Base-by-base conservation (phyloP, 306 rosid species). In the Cucumis cinereus region DNA sequence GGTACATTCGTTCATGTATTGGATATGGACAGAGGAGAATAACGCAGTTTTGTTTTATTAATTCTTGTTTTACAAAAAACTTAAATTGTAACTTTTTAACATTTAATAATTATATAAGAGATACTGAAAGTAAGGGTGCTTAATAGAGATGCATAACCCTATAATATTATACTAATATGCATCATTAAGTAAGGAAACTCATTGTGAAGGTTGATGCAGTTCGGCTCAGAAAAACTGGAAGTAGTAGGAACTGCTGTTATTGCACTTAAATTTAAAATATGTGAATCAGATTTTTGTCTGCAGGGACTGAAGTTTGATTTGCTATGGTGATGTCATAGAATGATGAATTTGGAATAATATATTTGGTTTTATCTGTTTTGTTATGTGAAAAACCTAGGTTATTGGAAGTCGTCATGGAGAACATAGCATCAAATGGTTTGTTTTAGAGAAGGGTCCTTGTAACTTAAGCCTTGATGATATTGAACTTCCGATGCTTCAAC, bases 201-300 rank as follows among this genome's bases (percentile, higher is more conserved):
- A 57, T 70, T 43, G 60, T 78, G 36, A 13, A 23, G 61, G 38
- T 57, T 69, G 77, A 78, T 78, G 77, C 77, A 69, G 28, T 23
- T 78, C 38, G 28, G 56, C 23, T 45, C 5, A 69, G 47, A 43
- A 22, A 40, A 10, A 56, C 16, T 41, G 5, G 54, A 69, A 69
- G 75, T 40, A 19, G 55, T 9, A 63, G 10, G 16, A 23, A 6
- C 53, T 69, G 47, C 55, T 38, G 75, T 43, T 14, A 14, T 62
- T 43, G 19, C 71, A 36, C 79, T 30, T 9, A 23, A 64, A 50
- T 77, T 58, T 33, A 33, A 15, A 35, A 62, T 17, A 35, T 19
- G 70, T 33, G 17, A 9, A 62, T 3, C 0, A 14, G 2, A 7
- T 33, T 62, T 35, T 62, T 62, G 8, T 36, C 23, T 41, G 55